Conservation (phyloP, 306 rosid species). For the Chamaecrista fasciculata region DNA sequence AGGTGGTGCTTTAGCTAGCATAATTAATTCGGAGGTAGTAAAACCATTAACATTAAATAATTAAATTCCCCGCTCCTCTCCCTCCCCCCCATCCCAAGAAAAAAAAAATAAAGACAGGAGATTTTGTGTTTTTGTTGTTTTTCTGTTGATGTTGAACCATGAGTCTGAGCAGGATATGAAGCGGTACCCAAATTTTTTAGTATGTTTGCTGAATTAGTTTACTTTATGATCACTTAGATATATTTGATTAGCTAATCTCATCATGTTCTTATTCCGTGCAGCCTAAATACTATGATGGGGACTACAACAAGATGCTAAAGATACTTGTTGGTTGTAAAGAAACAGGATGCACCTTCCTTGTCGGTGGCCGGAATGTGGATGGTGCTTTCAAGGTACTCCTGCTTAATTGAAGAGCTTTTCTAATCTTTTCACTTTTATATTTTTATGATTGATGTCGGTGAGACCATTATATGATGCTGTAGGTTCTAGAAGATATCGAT, state of each 20-base stretch:
- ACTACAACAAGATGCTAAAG: constrained; percentile 69
- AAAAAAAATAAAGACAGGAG: neutral
- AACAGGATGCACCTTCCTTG: constrained; percentile 75
- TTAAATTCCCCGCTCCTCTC: too few species aligned
- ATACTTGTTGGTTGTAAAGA: constrained; percentile 63
- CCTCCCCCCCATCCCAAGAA: too few species aligned
- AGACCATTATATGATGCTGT: constrained; percentile 23
- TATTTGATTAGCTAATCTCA: constrained; percentile 4
- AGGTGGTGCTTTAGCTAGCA: neutral
- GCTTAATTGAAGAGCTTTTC: constrained; percentile 11
- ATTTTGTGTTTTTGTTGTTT: neutral
- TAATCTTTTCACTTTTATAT: neutral
- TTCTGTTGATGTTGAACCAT: neutral
- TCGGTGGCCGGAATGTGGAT: constrained; percentile 75
- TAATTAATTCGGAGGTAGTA: neutral
- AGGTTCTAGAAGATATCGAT: constrained; percentile 82
- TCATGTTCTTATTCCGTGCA: constrained; percentile 29
- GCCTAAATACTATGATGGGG: constrained; percentile 92
- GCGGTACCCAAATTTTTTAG: neutral
- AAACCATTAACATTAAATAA: neutral
- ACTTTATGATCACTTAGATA: neutral
- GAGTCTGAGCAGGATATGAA: neutral
- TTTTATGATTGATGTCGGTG: constrained; percentile 4
- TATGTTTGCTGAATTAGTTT: neutral
- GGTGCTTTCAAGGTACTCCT: constrained; percentile 73